Conservation (phyloP, 345 rosid genomes). For the Erysimum cheiranthoides region DNA sequence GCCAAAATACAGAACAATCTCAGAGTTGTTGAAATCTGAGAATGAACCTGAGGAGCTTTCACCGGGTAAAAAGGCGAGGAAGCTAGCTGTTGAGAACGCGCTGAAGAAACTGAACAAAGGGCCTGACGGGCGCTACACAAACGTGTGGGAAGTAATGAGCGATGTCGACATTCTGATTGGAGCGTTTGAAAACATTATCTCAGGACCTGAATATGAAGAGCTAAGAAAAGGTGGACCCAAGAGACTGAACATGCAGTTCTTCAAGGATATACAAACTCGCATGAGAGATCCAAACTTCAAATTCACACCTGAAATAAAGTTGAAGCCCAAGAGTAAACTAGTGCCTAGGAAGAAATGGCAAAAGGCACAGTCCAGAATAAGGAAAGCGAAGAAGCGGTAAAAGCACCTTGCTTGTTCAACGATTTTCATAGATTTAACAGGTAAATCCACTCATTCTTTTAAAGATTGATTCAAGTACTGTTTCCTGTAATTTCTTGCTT, state of each 20-base stretch:
- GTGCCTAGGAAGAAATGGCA: constrained; percentile 93
- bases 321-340: constrained; percentile 92
- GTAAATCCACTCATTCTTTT: constrained; percentile 6
- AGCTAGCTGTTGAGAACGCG: constrained; percentile 92
- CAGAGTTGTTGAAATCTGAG: constrained; percentile 77
- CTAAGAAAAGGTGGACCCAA: constrained; percentile 93
- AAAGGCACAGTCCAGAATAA: constrained; percentile 76
- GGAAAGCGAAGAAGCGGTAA: constrained; percentile 86
- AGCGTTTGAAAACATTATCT: constrained; percentile 87
- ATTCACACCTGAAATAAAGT: constrained; percentile 84
- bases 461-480: constrained; percentile 18
- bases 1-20: constrained; percentile 83
- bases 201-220: constrained; percentile 95
- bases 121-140: constrained; percentile 87
- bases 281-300: constrained; percentile 94
- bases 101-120: constrained; percentile 91
- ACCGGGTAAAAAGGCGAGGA: constrained; percentile 89
- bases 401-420: constrained; percentile 7
- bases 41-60: constrained; percentile 89
- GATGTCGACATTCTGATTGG: constrained; percentile 84
- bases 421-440: background rate
- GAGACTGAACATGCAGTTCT: constrained; percentile 88
- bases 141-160: constrained; percentile 97
- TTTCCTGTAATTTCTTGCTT: constrained; percentile 12
- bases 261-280: constrained; percentile 89